A percentile compares a stretch with the other conserved stretches of the same genome.
These are phyloP conservation scores for Clonostachys chloroleuca DNA, from an alignment of 2,329 filamentous ascomycete species.

Conservation along the genomic window DNA sequence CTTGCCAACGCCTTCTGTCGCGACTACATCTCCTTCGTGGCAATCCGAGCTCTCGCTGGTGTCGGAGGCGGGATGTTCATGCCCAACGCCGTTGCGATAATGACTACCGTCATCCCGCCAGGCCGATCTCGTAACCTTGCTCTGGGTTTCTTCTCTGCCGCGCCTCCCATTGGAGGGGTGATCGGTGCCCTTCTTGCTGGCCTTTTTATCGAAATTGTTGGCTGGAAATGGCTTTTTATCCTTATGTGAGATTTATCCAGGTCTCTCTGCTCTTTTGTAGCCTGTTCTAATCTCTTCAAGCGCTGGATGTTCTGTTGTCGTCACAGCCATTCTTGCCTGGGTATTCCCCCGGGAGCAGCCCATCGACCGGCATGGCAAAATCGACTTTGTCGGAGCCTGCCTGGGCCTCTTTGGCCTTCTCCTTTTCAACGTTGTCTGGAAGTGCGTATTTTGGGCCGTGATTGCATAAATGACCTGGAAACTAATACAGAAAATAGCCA, in stretches of 20 bases:
- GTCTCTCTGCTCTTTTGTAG: background rate
- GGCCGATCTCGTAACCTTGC: constrained; percentile 37
- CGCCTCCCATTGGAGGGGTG: constrained; percentile 38
- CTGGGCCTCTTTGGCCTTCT: constrained; percentile 33
- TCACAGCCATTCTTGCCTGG: constrained; percentile 5
- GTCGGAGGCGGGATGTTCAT: constrained; percentile 43
- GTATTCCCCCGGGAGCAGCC: constrained; percentile 9
- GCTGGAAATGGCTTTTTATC: constrained; percentile 1
- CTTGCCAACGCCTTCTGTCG: constrained; percentile 36
- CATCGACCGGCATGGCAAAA: constrained; percentile 12
- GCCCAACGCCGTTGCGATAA: constrained; percentile 45
- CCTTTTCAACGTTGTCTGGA: constrained; percentile 46
- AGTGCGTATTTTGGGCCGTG: constrained; percentile 23
- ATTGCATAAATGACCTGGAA: background rate
- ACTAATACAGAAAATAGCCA: constrained; percentile 16
- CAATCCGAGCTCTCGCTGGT: constrained; percentile 39
- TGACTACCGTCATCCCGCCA: constrained; percentile 40
- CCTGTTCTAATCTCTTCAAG: background rate
- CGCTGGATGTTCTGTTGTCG: background rate
- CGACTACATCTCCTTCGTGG: constrained; percentile 32
- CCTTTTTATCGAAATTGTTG: constrained; percentile 17
- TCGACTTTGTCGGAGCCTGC: constrained; percentile 28
- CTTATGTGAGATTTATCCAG: background rate
- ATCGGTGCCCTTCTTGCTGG: constrained; percentile 32
- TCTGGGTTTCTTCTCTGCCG: constrained; percentile 40